Evolutionary conservation across 148 eudicot genomes (phyloP), one percentile per base, ranked within the genome.

Genomic region (Talinum fruticosum): DNA sequence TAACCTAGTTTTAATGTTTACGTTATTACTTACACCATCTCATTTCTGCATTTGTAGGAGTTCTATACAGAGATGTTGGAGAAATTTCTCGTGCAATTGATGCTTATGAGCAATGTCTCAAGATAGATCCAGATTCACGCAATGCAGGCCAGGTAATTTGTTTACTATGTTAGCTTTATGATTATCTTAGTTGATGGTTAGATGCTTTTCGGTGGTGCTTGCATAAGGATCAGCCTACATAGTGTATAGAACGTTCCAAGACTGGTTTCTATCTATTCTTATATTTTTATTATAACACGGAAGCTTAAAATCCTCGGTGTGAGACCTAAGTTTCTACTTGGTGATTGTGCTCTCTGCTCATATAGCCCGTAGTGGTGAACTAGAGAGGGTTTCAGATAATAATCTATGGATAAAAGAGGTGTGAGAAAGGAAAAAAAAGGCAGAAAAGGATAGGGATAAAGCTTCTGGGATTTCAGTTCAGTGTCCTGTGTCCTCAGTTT

Each of bases 81-180:
- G 91, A 86, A 59, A 96, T 96, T 81, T 81, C 89, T 79, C 86
- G 93, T 67, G 98, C 99, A 59, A 89, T 96, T 84, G 97, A 96
- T 82, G 98, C 99, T 61, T 96, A 96, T 86, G 98, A 96, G 80
- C 97, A 91, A 80, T 96, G 99, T 86, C 95, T 96, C 69, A 93
- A 93, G 88, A 90, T 96, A 73, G 99, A 96, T 86, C 98, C 98
- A n/a, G 99, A 96, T 85, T 96, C 99, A 73, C 97, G 99, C 66
- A 96, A 96, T 86, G 99, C 99, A 41, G 99, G 99, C 82, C 99
- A 96, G 96, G 97, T 95, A 83, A 73, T 77, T n/a, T 75, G 30
- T 49, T 53, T 35, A 45, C 10, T 13, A 71, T 73, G 29, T 72
- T 36, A 54, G 57, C 69, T 78, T 21, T 5, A 29, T 59, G 67